Conservation (phyloP, 805 yeast species). For the Ogataea dorogensis region DNA sequence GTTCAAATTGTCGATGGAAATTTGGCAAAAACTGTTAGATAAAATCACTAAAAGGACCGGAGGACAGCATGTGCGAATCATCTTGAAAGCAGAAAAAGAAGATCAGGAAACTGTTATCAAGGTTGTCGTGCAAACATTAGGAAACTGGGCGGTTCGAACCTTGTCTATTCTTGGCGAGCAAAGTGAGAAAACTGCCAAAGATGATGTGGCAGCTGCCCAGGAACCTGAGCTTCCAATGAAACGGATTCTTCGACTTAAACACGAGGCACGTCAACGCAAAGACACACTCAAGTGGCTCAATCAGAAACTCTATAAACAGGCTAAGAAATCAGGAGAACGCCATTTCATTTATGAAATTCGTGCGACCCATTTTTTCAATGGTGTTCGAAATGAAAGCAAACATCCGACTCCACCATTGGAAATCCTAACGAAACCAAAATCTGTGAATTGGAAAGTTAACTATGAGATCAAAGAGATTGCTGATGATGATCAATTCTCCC, state of each 20-base stretch:
- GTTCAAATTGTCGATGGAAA: slow-evolving; percentile 55
- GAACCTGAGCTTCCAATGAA: slow-evolving; percentile 18
- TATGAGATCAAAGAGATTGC: slow-evolving; percentile 24
- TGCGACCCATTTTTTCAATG: slow-evolving; percentile 38
- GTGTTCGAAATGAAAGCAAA: slow-evolving; percentile 19
- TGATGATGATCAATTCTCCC: slow-evolving; percentile 13
- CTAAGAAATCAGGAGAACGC: too few species aligned
- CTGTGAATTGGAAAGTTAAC: slow-evolving; percentile 29
- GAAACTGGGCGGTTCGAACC: slow-evolving; percentile 9
- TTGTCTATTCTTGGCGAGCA: slow-evolving; percentile 23
- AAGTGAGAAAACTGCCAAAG: slow-evolving; percentile 17
- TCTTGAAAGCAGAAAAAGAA: slow-evolving; percentile 17
- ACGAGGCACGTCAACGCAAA: too few species aligned
- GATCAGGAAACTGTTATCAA: slow-evolving; percentile 8
- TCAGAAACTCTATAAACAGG: slow-evolving; percentile 16
- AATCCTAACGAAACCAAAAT: slow-evolving; percentile 18
- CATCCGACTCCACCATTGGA: slow-evolving; percentile 33
- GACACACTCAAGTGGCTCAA: slow-evolving; percentile 20
- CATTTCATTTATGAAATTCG: slow-evolving; percentile 38
- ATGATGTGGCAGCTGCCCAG: slow-evolving; percentile 19
- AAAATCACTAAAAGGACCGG: slow-evolving; percentile 33
- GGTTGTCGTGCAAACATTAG: slow-evolving; percentile 21
- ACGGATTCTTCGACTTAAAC: slow-evolving; percentile 25
- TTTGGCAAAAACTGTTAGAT: slow-evolving; percentile 49
- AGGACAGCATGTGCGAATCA: slow-evolving; percentile 38